These are phyloP conservation scores for Abortiporus biennis DNA, from an alignment of 1,284 basidiomycete species.

Conservation along the genomic window DNA sequence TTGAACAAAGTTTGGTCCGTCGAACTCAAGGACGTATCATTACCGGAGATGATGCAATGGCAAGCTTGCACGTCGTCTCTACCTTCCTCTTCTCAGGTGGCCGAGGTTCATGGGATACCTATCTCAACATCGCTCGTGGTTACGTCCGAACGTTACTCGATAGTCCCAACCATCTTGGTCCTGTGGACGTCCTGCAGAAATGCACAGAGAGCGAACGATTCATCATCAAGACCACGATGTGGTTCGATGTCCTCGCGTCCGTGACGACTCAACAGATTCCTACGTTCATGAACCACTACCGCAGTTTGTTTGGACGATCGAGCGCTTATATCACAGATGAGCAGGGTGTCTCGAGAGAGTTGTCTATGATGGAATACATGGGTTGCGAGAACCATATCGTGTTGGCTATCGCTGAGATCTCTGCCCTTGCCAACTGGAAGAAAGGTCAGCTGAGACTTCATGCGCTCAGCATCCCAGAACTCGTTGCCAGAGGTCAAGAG, in stretches of 20 bases:
- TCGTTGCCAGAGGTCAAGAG: conserved; percentile 43
- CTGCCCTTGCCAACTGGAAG: conserved; percentile 65
- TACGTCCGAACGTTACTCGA: conserved; percentile 47
- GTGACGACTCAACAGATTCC: conserved; percentile 59
- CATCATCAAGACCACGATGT: conserved; percentile 76
- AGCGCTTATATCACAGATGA: conserved; percentile 26
- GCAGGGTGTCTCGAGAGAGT: conserved; percentile 14
- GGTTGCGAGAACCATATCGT: conserved; percentile 78
- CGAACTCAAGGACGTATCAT: conserved; percentile 45
- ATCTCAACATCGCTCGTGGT: conserved; percentile 49
- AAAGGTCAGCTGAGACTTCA: conserved; percentile 30
- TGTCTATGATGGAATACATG: conserved; percentile 75
- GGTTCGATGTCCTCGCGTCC: conserved; percentile 79
- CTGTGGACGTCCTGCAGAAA: conserved; percentile 38
- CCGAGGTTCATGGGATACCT: conserved; percentile 57
- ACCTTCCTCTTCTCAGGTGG: conserved; percentile 72
- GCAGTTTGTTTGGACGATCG: conserved; percentile 46
- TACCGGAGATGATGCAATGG: too few relatives aligned
- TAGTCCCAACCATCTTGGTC: conserved; percentile 26
- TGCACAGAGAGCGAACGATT: conserved; percentile 49
- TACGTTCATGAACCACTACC: conserved; percentile 50
- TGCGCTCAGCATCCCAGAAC: conserved; percentile 47
- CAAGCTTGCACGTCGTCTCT: conserved; percentile 67
- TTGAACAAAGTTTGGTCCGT: conserved; percentile 26
- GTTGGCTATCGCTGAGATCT: conserved; percentile 71